Conservation (phyloP, 331 rosid species). For the Telfairia occidentalis region DNA sequence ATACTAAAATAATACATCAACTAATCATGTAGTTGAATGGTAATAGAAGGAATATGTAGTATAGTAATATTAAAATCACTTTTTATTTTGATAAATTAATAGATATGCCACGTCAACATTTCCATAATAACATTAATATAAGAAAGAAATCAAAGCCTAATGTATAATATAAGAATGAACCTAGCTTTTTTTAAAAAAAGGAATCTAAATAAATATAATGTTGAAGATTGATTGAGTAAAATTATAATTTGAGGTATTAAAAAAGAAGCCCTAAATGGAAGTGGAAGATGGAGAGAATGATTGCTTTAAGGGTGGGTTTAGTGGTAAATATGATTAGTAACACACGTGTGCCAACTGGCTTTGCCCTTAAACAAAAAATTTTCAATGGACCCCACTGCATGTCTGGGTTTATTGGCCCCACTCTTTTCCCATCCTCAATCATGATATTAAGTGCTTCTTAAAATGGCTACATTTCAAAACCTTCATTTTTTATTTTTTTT, state of each 20-base stretch:
- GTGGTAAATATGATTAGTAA: slow-evolving; percentile 86
- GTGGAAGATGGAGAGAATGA: slow-evolving; percentile 51
- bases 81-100: no score
- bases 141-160: no score
- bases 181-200: neutral
- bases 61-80: no score
- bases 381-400: neutral
- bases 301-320: slow-evolving; percentile 36
- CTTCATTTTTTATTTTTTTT: no score
- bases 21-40: no score
- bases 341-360: slow-evolving; percentile 86
- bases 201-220: neutral
- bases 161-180: neutral
- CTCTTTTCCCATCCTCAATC: slow-evolving; percentile 4
- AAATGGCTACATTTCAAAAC: neutral
- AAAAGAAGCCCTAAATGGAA: slow-evolving; percentile 13
- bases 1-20: no score
- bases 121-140: no score
- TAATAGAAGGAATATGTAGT: no score
- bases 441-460: slow-evolving; percentile 22
- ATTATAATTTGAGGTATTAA: neutral
- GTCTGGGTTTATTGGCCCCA: neutral
- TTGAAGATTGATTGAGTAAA: neutral
- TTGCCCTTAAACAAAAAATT: slow-evolving; percentile 14
- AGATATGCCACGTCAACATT: no score